phyloP scores from a whole-genome alignment of 1,284 basidiomycete species.

The Xerocomus tenax region DNA sequence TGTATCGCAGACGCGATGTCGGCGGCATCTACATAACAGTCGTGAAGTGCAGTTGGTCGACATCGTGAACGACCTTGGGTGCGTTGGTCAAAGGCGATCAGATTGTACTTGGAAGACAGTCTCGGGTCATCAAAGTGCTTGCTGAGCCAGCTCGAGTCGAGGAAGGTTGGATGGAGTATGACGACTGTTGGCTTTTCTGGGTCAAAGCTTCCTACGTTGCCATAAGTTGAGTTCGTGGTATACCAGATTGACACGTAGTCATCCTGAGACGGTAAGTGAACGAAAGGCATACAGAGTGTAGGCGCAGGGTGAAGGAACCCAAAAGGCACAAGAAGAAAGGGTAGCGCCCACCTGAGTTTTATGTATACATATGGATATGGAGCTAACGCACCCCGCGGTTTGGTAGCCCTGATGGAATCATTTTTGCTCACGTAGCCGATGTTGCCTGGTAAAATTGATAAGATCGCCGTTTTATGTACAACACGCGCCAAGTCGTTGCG shows the following conservation, averaged over 20 bases:
- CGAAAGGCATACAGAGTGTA: slow-evolving; percentile 50
- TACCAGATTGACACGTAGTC: slow-evolving; percentile 69
- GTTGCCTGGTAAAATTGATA: slow-evolving; percentile 24
- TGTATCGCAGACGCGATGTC: slow-evolving; percentile 60
- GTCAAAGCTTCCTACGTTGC: slow-evolving; percentile 58
- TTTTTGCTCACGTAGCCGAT: slow-evolving; percentile 18
- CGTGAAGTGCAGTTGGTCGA: slow-evolving; percentile 48
- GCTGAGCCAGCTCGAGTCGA: slow-evolving; percentile 61
- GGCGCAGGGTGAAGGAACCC: slow-evolving; percentile 2
- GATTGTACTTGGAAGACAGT: slow-evolving; percentile 48
- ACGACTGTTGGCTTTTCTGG: slow-evolving; percentile 55
- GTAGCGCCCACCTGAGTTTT: slow-evolving; percentile 10
- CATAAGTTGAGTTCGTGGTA: slow-evolving; percentile 46
- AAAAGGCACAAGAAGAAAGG: slow-evolving; percentile 1
- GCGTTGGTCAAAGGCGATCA: slow-evolving; percentile 66
- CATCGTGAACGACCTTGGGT: slow-evolving; percentile 54
- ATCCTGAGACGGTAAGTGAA: slow-evolving; percentile 53
- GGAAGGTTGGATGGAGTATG: slow-evolving; percentile 56
- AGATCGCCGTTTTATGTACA: background rate
- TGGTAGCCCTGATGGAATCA: slow-evolving; percentile 16
- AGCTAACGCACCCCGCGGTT: slow-evolving; percentile 14
- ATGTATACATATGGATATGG: slow-evolving; percentile 8
- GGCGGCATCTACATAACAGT: slow-evolving; percentile 68
- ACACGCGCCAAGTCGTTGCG: background rate
- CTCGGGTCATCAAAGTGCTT: slow-evolving; percentile 61